phyloP scores from a whole-genome alignment of 768 basidiomycete genomes.

The Mycena galericulata region DNA sequence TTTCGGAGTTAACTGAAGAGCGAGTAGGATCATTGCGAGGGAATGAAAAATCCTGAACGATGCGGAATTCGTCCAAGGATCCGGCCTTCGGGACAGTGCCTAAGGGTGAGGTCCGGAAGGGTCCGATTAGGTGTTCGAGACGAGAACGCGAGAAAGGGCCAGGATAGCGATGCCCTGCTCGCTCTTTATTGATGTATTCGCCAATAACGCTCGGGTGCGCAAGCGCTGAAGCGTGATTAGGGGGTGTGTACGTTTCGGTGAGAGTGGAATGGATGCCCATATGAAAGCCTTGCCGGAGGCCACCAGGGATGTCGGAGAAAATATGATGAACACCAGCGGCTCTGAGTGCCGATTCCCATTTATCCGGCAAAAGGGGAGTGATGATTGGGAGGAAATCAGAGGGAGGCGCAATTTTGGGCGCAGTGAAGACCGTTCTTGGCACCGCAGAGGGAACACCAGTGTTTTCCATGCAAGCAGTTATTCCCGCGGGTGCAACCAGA shows the following conservation, averaged over 20 bases:
- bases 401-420: constrained; percentile 30
- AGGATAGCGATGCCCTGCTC: no score
- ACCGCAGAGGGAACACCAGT: no score
- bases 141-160: no score
- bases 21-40: constrained; percentile 23
- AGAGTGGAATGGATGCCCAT: no score
- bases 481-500: no score
- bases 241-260: constrained; percentile 31
- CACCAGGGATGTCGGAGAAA: constrained; percentile 34
- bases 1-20: constrained; percentile 42
- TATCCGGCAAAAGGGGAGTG: constrained; percentile 37
- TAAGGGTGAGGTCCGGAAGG: no score
- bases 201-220: constrained; percentile 24
- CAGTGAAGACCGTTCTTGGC: no score
- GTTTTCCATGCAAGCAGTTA: no score
- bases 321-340: constrained; percentile 26
- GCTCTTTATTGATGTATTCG: constrained; percentile 34
- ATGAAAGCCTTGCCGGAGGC: no score
- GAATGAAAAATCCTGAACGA: constrained; percentile 40
- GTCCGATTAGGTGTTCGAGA: no score
- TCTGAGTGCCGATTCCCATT: constrained; percentile 39
- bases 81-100: constrained; percentile 39
- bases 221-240: constrained; percentile 37
- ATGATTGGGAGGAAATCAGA: constrained; percentile 36
- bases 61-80: constrained; percentile 29